Conservation (phyloP, 2,329 filamentous ascomycete genomes). For the Aspergillus hiratsukae region DNA sequence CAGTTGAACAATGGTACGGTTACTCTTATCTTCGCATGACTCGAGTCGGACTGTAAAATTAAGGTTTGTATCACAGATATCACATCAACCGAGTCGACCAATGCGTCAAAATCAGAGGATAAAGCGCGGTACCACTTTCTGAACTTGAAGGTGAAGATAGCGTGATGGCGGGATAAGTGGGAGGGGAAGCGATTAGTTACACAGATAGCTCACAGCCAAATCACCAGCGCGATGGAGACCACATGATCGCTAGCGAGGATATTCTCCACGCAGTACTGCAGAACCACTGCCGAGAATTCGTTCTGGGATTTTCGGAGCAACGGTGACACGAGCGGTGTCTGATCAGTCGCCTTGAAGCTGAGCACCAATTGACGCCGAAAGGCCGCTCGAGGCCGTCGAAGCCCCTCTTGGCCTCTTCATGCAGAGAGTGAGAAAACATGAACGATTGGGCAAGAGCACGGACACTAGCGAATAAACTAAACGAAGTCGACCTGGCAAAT, state of each 20-base stretch:
- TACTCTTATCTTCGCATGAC: not conserved
- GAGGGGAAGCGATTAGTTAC: slow-evolving; percentile 10
- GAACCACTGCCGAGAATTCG: not conserved
- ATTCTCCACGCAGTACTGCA: not conserved
- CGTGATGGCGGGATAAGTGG: slow-evolving; percentile 5
- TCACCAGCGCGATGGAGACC: slow-evolving; percentile 2
- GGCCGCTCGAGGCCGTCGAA: not conserved
- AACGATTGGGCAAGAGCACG: not conserved
- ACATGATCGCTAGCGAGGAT: slow-evolving; percentile 6
- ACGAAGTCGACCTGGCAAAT: not conserved
- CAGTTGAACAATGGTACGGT: slow-evolving; percentile 1
- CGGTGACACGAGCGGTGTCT: slow-evolving; percentile 9
- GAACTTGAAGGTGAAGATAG: not conserved
- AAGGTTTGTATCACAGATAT: slow-evolving; percentile 7
- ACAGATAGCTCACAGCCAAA: slow-evolving; percentile 12
- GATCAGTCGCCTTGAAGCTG: slow-evolving; percentile 4
- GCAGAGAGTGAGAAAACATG: not conserved
- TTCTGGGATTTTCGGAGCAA: not conserved
- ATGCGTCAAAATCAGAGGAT: slow-evolving; percentile 3
- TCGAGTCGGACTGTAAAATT: not conserved
- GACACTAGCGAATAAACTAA: not conserved
- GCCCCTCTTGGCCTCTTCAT: slow-evolving; percentile 16
- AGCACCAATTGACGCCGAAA: slow-evolving; percentile 10
- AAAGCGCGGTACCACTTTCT: too few relatives aligned
- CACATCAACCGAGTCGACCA: slow-evolving; percentile 12